Conservation (phyloP, 106 monocot genomes). For the Dioscorea dumetorum region DNA sequence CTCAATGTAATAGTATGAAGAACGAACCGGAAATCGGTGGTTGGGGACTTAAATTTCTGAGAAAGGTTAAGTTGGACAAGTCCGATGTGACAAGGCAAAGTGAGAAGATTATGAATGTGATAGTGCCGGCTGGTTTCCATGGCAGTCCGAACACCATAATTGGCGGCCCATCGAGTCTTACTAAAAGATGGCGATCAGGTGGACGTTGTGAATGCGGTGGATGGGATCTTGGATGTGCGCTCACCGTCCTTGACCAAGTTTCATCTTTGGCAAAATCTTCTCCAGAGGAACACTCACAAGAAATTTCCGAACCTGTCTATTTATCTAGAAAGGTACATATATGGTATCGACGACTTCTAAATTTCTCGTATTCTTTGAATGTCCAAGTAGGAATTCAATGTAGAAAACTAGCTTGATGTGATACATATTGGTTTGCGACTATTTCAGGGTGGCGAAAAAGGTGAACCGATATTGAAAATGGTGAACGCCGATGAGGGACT, state of each 20-base stretch:
- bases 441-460: constrained; percentile 44
- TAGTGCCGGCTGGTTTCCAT: constrained; percentile 52
- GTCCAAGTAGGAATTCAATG: too few species aligned
- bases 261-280: constrained; percentile 1
- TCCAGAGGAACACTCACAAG: constrained; percentile 5
- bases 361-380: not conserved
- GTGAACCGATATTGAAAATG: constrained; percentile 36
- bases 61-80: not conserved
- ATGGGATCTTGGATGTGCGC: constrained; percentile 90
- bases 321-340: constrained; percentile 51
- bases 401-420: too few species aligned
- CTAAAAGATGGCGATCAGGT: constrained; percentile 68
- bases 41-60: not conserved
- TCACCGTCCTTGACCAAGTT: constrained; percentile 41
- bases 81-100: not conserved
- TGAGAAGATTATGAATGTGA: not conserved
- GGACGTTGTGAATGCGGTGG: constrained; percentile 90
- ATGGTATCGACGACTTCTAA: not conserved
- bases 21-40: not conserved
- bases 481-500: constrained; percentile 30
- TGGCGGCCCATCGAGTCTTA: constrained; percentile 55
- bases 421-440: too few species aligned
- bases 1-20: not conserved
- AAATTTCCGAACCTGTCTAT: constrained; percentile 19
- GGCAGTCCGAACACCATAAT: constrained; percentile 25